A percentile compares a stretch with the other conserved stretches of the same genome.
phyloP scores from a whole-genome alignment of 441 rosid species.

The Macaranga tanarius region DNA sequence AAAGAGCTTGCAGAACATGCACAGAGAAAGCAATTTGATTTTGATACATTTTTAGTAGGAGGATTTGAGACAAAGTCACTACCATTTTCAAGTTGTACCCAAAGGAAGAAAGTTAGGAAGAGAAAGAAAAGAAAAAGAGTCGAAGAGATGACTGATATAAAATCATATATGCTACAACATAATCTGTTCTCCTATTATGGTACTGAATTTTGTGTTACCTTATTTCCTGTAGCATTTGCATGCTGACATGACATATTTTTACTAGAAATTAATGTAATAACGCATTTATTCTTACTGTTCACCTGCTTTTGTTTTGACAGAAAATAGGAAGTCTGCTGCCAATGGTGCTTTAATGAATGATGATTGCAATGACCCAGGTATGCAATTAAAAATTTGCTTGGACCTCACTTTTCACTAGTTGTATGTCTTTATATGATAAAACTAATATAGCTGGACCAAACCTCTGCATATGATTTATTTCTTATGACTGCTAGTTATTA shows the following conservation, averaged over 20 bases:
- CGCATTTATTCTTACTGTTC: constrained; percentile 5
- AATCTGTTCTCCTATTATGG: constrained; percentile 74
- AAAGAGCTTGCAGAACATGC: constrained; percentile 48
- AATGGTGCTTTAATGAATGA: constrained; percentile 40
- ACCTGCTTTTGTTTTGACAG: constrained; percentile 34
- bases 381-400: constrained; percentile 25
- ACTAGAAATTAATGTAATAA: background rate
- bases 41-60: constrained; percentile 36
- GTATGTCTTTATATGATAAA: background rate
- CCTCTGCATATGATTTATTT: background rate
- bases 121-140: constrained; percentile 69
- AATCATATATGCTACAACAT: constrained; percentile 51
- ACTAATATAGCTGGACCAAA: background rate
- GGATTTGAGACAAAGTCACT: constrained; percentile 42
- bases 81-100: constrained; percentile 42
- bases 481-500: background rate
- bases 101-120: constrained; percentile 47
- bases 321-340: constrained; percentile 44
- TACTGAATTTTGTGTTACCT: constrained; percentile 28
- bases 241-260: constrained; percentile 12
- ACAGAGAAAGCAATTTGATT: constrained; percentile 45
- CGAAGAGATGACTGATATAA: constrained; percentile 58
- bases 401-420: constrained; percentile 7
- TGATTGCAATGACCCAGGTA: constrained; percentile 53
- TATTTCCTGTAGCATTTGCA: constrained; percentile 3